phyloP scores from a whole-genome alignment of 2,329 filamentous ascomycete genomes.

The Didymella segeticola region DNA sequence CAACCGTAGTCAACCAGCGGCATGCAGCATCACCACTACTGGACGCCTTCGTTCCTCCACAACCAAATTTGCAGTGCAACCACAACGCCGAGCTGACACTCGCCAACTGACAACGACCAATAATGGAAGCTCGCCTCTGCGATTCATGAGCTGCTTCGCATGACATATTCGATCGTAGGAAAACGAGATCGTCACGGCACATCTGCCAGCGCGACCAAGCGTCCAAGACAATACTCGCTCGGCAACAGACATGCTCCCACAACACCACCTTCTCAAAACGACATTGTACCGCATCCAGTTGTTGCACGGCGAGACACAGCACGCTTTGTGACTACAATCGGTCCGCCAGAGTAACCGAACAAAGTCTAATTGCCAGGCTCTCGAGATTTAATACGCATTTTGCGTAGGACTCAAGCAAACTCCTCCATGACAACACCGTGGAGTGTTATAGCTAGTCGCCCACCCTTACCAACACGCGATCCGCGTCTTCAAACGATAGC shows the following conservation, averaged over 20 bases:
- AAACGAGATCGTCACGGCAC: slow-evolving; percentile 8
- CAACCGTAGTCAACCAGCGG: background rate
- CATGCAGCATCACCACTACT: background rate
- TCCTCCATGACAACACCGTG: slow-evolving; percentile 13
- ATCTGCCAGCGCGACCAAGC: slow-evolving; percentile 14
- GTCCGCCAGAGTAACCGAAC: background rate
- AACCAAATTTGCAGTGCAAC: background rate
- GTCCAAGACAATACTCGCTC: slow-evolving; percentile 12
- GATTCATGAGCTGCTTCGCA: background rate
- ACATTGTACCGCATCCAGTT: slow-evolving; percentile 2
- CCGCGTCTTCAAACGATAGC: slow-evolving; percentile 24
- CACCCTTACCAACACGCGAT: slow-evolving; percentile 18
- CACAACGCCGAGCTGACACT: background rate
- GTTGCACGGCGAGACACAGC: slow-evolving; percentile 1
- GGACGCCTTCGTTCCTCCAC: background rate
- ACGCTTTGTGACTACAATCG: background rate
- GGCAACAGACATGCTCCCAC: slow-evolving; percentile 5
- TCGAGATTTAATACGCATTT: too few species aligned
- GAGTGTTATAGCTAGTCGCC: slow-evolving; percentile 24
- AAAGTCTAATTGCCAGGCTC: too few species aligned
- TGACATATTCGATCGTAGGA: background rate
- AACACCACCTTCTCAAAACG: background rate
- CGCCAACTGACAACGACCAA: background rate
- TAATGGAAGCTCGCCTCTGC: background rate
- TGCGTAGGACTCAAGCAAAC: background rate